A percentile compares a stretch with the other conserved stretches of the same genome.
These are phyloP conservation scores for Corymbia maculata DNA, from an alignment of 345 rosid genomes.

Conservation along the genomic window DNA sequence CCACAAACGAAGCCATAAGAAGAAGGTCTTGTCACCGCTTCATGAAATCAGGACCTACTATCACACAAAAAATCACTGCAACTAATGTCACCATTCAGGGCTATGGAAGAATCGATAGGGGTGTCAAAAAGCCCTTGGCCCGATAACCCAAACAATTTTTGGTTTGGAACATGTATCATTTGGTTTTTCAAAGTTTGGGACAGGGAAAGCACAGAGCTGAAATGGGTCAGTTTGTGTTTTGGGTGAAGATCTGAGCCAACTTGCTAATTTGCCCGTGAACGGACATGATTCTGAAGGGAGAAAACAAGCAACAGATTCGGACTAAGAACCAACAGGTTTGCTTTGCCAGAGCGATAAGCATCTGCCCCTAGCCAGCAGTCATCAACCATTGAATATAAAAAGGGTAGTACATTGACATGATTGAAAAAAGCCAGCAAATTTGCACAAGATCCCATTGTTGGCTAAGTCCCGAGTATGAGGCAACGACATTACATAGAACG, in stretches of 20 bases:
- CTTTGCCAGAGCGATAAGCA: not conserved
- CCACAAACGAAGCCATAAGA: not conserved
- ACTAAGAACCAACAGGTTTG: not conserved
- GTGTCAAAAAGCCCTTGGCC: too few species aligned
- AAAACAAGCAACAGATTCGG: not conserved
- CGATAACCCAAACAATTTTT: too few species aligned
- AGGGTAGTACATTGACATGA: not conserved
- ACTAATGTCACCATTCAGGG: too few species aligned
- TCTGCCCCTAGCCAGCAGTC: not conserved
- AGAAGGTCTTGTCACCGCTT: not conserved
- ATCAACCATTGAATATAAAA: not conserved
- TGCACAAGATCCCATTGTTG: not conserved
- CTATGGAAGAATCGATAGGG: too few species aligned
- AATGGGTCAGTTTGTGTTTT: not conserved
- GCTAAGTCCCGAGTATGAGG: not conserved
- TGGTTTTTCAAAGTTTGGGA: not conserved
- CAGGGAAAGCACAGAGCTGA: not conserved
- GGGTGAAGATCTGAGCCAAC: not conserved
- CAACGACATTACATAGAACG: not conserved
- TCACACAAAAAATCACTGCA: too few species aligned
- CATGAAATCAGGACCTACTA: not conserved
- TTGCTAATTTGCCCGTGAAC: not conserved
- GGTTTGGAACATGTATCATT: not conserved
- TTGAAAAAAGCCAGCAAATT: not conserved
- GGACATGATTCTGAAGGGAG: not conserved